phyloP scores from a whole-genome alignment of 192 early-diverging fungal species.

The Diversispora epigaea region DNA sequence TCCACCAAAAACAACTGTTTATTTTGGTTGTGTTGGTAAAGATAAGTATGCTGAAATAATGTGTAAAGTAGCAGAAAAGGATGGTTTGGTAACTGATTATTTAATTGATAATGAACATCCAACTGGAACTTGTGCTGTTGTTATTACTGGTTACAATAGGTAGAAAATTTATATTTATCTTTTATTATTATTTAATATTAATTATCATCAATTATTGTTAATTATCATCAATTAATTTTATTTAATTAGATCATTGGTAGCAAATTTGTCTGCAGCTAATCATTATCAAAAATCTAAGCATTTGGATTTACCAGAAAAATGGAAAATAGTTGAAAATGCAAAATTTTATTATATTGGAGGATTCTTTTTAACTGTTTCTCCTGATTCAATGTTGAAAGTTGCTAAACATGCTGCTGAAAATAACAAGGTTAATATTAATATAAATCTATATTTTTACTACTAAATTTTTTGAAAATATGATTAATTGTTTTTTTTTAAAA shows the following conservation, averaged over 20 bases:
- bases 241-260: slow-evolving; percentile 71
- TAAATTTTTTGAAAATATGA: too few species aligned
- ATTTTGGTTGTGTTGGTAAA: slow-evolving; percentile 89
- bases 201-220: background rate
- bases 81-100: slow-evolving; percentile 91
- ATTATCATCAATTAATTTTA: background rate
- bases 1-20: slow-evolving; percentile 83
- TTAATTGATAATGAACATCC: slow-evolving; percentile 71
- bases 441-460: background rate
- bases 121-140: slow-evolving; percentile 94
- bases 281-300: slow-evolving; percentile 59
- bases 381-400: slow-evolving; percentile 77
- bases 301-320: slow-evolving; percentile 75
- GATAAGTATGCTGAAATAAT: slow-evolving; percentile 81
- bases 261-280: slow-evolving; percentile 95
- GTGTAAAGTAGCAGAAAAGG: slow-evolving; percentile 71
- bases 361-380: slow-evolving; percentile 92
- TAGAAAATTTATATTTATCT: slow-evolving; percentile 17
- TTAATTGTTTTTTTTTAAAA: too few species aligned
- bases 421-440: slow-evolving; percentile 59
- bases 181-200: background rate
- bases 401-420: slow-evolving; percentile 85
- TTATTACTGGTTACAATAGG: slow-evolving; percentile 86
- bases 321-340: slow-evolving; percentile 83
- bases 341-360: slow-evolving; percentile 92